Conservation (phyloP, 2,329 filamentous ascomycete species). For the Beauveria sp. region DNA sequence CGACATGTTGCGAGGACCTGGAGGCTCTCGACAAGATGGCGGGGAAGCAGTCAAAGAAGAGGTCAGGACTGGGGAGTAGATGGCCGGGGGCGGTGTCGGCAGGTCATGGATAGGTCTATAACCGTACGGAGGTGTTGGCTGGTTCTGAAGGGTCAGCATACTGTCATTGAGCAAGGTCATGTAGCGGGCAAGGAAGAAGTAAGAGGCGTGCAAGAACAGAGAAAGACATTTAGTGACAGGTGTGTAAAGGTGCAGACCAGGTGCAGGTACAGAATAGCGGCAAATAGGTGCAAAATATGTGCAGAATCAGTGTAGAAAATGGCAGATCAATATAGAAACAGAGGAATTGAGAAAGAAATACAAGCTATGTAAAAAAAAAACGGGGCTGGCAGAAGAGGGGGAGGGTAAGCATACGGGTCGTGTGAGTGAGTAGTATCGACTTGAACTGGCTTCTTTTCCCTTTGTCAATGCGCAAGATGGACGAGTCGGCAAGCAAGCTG, state of each 20-base stretch:
- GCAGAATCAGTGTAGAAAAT: not conserved
- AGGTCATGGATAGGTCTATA: conserved; percentile 45
- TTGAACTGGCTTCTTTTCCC: not conserved
- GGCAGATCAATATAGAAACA: not conserved
- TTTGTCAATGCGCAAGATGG: not conserved
- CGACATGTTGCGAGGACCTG: conserved; percentile 49
- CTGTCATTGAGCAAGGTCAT: conserved; percentile 19
- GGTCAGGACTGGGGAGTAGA: conserved; percentile 38
- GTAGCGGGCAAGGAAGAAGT: not conserved
- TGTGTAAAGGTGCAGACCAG: not conserved
- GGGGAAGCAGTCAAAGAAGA: not conserved
- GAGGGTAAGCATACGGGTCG: conserved; percentile 4
- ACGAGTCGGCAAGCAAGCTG: conserved; percentile 22
- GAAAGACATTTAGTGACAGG: not conserved
- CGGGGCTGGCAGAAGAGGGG: not conserved
- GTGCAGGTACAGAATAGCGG: not conserved
- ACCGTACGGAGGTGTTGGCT: conserved; percentile 34
- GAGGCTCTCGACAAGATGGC: conserved; percentile 31
- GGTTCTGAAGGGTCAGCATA: conserved; percentile 47
- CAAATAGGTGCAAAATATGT: not conserved
- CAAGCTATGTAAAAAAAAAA: conserved; percentile 5
- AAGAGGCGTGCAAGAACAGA: not conserved
- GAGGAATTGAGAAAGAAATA: not conserved
- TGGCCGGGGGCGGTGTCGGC: conserved; percentile 39
- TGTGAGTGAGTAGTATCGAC: conserved; percentile 24